Conservation (phyloP, 169 alveolate species). For the Cardiosporidium cionae region DNA sequence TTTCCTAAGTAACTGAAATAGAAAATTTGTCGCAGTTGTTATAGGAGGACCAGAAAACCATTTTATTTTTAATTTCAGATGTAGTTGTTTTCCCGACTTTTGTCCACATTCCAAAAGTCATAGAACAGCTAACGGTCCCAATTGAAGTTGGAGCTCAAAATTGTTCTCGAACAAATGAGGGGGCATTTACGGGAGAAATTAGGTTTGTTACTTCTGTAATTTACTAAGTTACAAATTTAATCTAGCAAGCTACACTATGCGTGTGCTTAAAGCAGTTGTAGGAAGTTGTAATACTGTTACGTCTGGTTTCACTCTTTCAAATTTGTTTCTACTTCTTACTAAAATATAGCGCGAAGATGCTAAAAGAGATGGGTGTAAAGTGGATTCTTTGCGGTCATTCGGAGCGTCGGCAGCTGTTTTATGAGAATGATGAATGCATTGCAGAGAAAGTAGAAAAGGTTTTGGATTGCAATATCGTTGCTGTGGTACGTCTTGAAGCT, state of each 20-base stretch:
- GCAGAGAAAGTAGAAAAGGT: constrained; percentile 84
- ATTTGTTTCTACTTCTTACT: background rate
- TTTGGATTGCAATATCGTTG: constrained; percentile 17
- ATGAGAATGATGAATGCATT: constrained; percentile 87
- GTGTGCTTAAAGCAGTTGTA: too few species aligned
- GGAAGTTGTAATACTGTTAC: background rate
- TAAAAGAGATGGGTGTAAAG: constrained; percentile 78
- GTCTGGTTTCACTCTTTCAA: constrained; percentile 50
- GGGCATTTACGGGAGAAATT: constrained; percentile 95
- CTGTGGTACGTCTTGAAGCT: background rate
- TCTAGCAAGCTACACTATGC: too few species aligned
- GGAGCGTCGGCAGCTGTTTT: constrained; percentile 89
- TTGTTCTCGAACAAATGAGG: constrained; percentile 77
- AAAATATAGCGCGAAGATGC: constrained; percentile 72
- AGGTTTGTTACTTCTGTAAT: background rate
- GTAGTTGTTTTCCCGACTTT: constrained; percentile 73
- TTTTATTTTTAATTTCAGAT: constrained; percentile 37
- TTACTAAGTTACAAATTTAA: too few species aligned
- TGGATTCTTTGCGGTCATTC: constrained; percentile 97
- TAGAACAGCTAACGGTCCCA: constrained; percentile 39
- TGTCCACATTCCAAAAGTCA: constrained; percentile 67
- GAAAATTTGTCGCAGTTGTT: too few species aligned
- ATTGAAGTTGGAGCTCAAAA: constrained; percentile 84
- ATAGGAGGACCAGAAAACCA: too few species aligned
- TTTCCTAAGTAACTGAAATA: too few species aligned